phyloP scores from a whole-genome alignment of 768 basidiomycete genomes.

The Pulveroboletus sp. region DNA sequence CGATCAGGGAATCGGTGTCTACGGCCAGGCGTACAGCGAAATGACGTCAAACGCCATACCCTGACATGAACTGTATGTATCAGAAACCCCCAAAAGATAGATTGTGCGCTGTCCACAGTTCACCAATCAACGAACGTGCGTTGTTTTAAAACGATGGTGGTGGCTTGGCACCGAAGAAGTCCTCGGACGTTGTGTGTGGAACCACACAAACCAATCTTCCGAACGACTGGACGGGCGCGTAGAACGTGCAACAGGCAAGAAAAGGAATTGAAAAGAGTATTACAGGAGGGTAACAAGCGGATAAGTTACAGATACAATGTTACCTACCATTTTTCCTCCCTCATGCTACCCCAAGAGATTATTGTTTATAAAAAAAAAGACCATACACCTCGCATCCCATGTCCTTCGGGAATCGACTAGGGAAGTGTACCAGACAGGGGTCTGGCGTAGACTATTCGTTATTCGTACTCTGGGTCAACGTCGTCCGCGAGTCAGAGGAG shows the following conservation, averaged over 20 bases:
- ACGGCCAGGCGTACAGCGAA: too few relatives aligned
- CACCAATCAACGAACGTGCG: too few relatives aligned
- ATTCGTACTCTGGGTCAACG: conserved; percentile 15
- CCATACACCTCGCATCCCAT: conserved; percentile 1
- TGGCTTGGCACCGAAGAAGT: too few relatives aligned
- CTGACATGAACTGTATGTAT: too few relatives aligned
- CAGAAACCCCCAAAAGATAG: too few relatives aligned
- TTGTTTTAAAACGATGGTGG: too few relatives aligned
- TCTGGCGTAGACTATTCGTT: conserved; percentile 4
- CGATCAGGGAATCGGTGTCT: not conserved
- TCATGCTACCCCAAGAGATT: not conserved
- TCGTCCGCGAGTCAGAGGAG: conserved; percentile 23
- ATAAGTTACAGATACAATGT: conserved; percentile 26
- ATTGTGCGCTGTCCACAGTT: too few relatives aligned
- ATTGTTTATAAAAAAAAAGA: conserved; percentile 9
- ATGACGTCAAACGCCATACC: not conserved
- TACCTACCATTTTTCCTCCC: conserved; percentile 9
- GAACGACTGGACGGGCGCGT: too few relatives aligned
- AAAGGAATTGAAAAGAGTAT: conserved; percentile 3
- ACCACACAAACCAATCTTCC: too few relatives aligned
- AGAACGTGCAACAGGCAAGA: too few relatives aligned
- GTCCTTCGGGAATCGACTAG: not conserved
- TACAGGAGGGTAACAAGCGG: conserved; percentile 25
- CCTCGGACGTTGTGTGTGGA: too few relatives aligned
- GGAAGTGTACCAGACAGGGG: not conserved